Base-by-base conservation (phyloP, 306 rosid species). In the Gastrolobium bilobum region DNA sequence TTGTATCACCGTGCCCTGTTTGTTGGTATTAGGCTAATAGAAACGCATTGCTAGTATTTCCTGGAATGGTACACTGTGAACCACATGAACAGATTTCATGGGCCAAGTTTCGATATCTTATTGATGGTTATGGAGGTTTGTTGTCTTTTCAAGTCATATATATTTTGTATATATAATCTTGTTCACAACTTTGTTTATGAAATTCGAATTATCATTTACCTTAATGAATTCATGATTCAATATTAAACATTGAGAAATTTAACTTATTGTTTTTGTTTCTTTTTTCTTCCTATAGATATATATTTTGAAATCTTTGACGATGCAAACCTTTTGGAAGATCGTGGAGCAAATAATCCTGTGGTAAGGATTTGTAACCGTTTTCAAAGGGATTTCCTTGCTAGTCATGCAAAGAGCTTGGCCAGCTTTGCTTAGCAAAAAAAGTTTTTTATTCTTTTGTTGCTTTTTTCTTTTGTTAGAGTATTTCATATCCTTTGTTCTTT, bases 11-110 rank as follows among this genome's bases (percentile, higher is more conserved):
- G 26, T 84, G 67, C 48, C 40, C 83, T 79, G 51, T 88, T 82
- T 81, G 76, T 87, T 84, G 87, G 79, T 78, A 29, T 85, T 87
- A 94, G 98, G 97, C 89, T 37, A 89, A 91, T 78, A 77, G 71
- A 84, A 79, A 67, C 39, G 99, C 97, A 75, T 83, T 88, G 90
- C 85, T 94, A 84, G 87, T 91, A 75, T 94, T 94, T 83, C 97
- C 95, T 76, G 97, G 97, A 52, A 76, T 52, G 51, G 92, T 94
- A 67, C 99, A 94, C 90, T 68, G 82, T 84, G 99, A 94, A 87
- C 99, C 97, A 67, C 99, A 94, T 54, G 93, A 87, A 73, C 93
- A 87, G 72, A 83, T 89, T 68, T 88, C 97, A 20, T 93, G 97
- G 97, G 85, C 86, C 0, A 93, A 91, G 66, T 89, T 81, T 85